Percentiles rank a stretch among this genome's conserved stretches.
These are phyloP conservation scores for Vanrija pseudolonga DNA, from an alignment of 1,284 basidiomycete species.

Conservation along the genomic window DNA sequence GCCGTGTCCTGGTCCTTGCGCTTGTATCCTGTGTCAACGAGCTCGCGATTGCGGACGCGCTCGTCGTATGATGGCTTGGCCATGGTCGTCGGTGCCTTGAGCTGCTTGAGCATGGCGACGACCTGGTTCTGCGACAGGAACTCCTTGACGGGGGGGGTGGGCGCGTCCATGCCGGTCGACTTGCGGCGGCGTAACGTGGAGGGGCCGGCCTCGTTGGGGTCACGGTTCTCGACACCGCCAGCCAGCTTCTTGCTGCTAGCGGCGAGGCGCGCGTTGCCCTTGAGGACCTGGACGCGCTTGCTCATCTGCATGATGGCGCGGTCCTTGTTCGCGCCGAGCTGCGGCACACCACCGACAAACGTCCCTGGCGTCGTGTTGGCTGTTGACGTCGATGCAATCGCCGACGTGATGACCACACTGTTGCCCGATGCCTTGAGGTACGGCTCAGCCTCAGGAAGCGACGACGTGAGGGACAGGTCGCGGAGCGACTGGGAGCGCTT, in stretches of 20 bases:
- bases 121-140: slow-evolving; percentile 41
- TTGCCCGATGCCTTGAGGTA: slow-evolving; percentile 88
- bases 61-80: slow-evolving; percentile 22
- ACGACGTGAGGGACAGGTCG: slow-evolving; percentile 25
- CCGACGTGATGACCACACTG: slow-evolving; percentile 86
- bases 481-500: slow-evolving; percentile 34
- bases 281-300: slow-evolving; percentile 48
- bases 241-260: slow-evolving; percentile 7
- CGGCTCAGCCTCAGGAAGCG: slow-evolving; percentile 30
- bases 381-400: slow-evolving; percentile 76
- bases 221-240: not conserved
- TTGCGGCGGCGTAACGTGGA: slow-evolving; percentile 5
- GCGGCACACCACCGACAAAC: slow-evolving; percentile 20
- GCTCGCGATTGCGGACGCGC: slow-evolving; percentile 34
- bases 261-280: slow-evolving; percentile 41
- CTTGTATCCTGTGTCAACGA: slow-evolving; percentile 35
- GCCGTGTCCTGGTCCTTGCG: slow-evolving; percentile 70
- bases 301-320: slow-evolving; percentile 47
- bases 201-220: not conserved
- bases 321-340: slow-evolving; percentile 35
- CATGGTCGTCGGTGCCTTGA: slow-evolving; percentile 26
- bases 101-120: slow-evolving; percentile 35
- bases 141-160: slow-evolving; percentile 18
- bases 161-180: slow-evolving; percentile 14
- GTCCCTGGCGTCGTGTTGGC: slow-evolving; percentile 36